These are phyloP conservation scores for Exidia glandulosa DNA, from an alignment of 768 basidiomycete genomes.

Conservation along the genomic window DNA sequence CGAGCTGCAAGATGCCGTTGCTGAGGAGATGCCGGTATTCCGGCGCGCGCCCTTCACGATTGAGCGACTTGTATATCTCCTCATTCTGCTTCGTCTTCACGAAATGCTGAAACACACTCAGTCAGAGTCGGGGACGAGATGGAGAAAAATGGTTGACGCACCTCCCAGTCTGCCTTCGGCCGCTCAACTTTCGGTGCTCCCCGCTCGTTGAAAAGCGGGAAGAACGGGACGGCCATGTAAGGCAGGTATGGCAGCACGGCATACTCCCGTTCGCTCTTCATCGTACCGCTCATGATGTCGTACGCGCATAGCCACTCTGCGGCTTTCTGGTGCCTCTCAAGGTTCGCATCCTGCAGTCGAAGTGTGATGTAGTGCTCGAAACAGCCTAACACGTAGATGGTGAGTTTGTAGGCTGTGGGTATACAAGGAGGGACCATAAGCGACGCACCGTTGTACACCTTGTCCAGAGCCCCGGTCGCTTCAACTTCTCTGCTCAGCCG, in stretches of 20 bases:
- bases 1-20: slow-evolving; percentile 56
- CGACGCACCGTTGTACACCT: slow-evolving; percentile 63
- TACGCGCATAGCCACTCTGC: slow-evolving; percentile 74
- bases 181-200: slow-evolving; percentile 66
- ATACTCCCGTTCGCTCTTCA: slow-evolving; percentile 78
- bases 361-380: slow-evolving; percentile 87
- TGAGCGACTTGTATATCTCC: slow-evolving; percentile 72
- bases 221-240: slow-evolving; percentile 78
- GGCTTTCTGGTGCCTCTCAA: slow-evolving; percentile 60
- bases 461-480: slow-evolving; percentile 66
- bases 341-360: slow-evolving; percentile 66
- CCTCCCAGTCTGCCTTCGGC: slow-evolving; percentile 90
- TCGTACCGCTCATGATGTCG: slow-evolving; percentile 61
- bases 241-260: slow-evolving; percentile 73
- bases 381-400: slow-evolving; percentile 56
- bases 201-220: slow-evolving; percentile 74
- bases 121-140: background rate
- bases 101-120: background rate
- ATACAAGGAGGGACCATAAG: background rate
- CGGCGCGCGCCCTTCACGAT: slow-evolving; percentile 46
- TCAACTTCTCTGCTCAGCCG: slow-evolving; percentile 72
- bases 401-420: slow-evolving; percentile 3
- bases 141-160: slow-evolving; percentile 21
- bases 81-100: slow-evolving; percentile 46
- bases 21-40: slow-evolving; percentile 57